Base-by-base conservation (phyloP, 148 eudicot species). In the Cornus kousa region DNA sequence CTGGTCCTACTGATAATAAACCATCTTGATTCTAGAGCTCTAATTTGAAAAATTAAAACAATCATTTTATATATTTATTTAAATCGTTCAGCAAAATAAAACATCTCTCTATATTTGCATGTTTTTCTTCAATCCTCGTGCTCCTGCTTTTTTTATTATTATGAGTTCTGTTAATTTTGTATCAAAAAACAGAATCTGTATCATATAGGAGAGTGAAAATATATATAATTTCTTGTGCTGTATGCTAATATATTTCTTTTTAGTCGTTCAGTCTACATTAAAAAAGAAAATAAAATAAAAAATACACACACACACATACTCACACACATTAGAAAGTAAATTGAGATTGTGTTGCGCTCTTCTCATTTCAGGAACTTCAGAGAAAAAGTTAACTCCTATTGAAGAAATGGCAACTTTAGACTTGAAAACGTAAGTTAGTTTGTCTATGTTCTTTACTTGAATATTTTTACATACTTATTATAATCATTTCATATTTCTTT, bases 371-470 rank as follows among this genome's bases (percentile, higher is more conserved):
- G 98, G 90, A 78, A 82, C 83, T 83, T 62, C 91, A 75, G 95
- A 89, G 79, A 91, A 85, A 85, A 87, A 67, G 74, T 20, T 69
- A 24, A 80, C 79, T 77, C 68, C 85, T 50, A 65, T 73, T 75
- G 92, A 87, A 35, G 95, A 87, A 67, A 83, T 82, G 72, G 81
- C 90, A 66, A 78, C 95, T 46, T 60, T 88, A 78, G 94, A 92
- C 83, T 79, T 92, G 82, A 91, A 94, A 82, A 91, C 90, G 98
- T 94, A 74, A 86, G 91, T 85, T 67, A 65, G 28, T 67, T 67
- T 57, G 7, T 33, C 55, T 17, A 28, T 78, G 23, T 12, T 16
- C 37, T 20, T 46, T 55, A 23, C 17, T 23, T 24, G 60, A 33
- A 53, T 11, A 19, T 22, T 46, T 2, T 37, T 68, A 1, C 5